Base-by-base conservation (phyloP, 345 rosid genomes). In the Eutrema yunnanense region DNA sequence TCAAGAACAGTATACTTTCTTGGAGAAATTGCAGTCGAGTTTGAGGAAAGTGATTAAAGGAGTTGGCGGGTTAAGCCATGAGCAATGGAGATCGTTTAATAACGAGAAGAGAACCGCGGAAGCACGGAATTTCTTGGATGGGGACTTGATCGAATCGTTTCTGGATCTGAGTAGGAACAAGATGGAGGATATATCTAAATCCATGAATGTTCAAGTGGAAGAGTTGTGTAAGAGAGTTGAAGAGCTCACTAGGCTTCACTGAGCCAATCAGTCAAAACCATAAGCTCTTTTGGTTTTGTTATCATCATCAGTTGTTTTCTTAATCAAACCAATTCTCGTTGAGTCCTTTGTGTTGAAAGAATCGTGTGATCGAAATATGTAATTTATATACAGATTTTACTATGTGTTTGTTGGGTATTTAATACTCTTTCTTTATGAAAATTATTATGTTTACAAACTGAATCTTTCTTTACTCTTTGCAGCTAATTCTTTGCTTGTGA, bases 11-110 rank as follows among this genome's bases (percentile, higher is more conserved):
- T 92, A 86, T 40, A 5, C 63, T 9, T 92, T 95, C 79, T 46
- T 92, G 73, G 98, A 92, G 83, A 95, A 90, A 72, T 82, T 95
- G 29, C 98, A 95, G 74, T 74, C 90, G 1, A 84, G 86, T 83
- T 61, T 95, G 80, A 87, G 94, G 77, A 90, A 86, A 80, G 96
- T 90, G 75, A 92, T 95, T 62, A 92, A 92, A 73, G 99, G 99
- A 3, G 97, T 95, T 1, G 98, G 98, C 5, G 99, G 99, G 13
- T 80, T 95, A 80, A 92, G 87, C 83, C 98, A 95, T 4, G 98
- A 95, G 77, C 99, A 95, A 36, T 95, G 99, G 97, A 84, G 98
- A 55, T 95, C 96, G 12, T 95, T 92, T 84, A 87, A 87, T 81
- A 92, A 87, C 14, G 97, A 95, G 78, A 95, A 95, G 83, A 88